These are phyloP conservation scores for Trebouxia gelatinosa DNA, from an alignment of 163 green algal species.

Conservation along the genomic window DNA sequence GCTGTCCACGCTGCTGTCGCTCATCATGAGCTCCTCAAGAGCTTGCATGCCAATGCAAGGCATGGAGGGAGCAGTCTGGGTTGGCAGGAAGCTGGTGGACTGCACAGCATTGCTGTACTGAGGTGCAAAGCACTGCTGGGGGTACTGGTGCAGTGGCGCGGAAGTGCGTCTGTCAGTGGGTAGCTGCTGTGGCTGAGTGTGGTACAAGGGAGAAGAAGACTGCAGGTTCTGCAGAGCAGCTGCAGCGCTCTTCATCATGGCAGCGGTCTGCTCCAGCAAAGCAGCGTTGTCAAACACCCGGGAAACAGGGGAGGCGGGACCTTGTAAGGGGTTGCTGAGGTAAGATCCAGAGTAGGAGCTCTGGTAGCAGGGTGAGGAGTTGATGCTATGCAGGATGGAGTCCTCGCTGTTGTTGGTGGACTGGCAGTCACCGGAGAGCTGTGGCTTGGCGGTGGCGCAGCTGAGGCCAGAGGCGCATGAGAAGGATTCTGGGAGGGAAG, in stretches of 20 bases:
- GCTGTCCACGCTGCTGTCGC: conserved; percentile 21
- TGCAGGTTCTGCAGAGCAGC: conserved; percentile 12
- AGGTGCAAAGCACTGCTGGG: conserved; percentile 19
- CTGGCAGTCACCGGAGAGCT: conserved; percentile 13
- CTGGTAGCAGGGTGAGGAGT: conserved; percentile 19
- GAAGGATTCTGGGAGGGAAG: conserved; percentile 7
- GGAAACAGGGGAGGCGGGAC: not conserved
- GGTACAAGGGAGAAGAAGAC: conserved; percentile 9
- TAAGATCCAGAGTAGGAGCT: conserved; percentile 6
- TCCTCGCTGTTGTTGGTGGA: conserved; percentile 22
- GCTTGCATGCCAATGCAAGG: conserved; percentile 25
- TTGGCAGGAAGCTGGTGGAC: not conserved
- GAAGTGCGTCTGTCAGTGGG: not conserved
- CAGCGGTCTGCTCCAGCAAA: conserved; percentile 15
- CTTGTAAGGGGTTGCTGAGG: conserved; percentile 24
- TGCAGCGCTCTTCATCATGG: conserved; percentile 13
- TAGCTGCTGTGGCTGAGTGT: not conserved
- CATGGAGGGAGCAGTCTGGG: conserved; percentile 12
- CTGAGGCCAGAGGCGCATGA: conserved; percentile 26
- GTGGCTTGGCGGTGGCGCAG: conserved; percentile 12
- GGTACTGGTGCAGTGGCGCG: not conserved
- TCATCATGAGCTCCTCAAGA: conserved; percentile 23
- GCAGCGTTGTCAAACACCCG: not conserved
- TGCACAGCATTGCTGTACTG: conserved; percentile 9
- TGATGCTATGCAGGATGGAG: not conserved